Base-by-base conservation (phyloP, 2,329 filamentous ascomycete genomes). In the Paraphoma chrysanthemicola region DNA sequence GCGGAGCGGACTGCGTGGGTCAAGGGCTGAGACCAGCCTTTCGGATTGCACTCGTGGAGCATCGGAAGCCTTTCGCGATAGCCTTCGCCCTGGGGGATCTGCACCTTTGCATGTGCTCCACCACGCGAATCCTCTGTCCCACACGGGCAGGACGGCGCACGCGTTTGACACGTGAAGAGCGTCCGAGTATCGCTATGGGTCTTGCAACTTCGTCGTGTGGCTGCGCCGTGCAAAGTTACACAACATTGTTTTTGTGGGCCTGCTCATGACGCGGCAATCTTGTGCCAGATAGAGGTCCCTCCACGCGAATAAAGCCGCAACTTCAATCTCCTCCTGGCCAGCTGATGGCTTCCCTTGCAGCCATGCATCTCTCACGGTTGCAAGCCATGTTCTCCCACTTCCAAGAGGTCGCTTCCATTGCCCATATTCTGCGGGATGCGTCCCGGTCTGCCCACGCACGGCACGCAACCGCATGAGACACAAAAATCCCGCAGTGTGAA, bases 1-100 rank as follows among this genome's bases (percentile, higher is more conserved):
- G 62, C 54, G 59, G 56, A 61, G 52, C 47, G 53, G 28, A 33
- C 48, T 18, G 53, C 41, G 57, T 59, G 59, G 61, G 56, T 57
- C 61, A 38, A 31, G 29, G 46, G 52, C 39, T 18, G 48, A 50
- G 31, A 30, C 33, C 33, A 36, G 33, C 10, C 33, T 36, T 36
- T 6, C 33, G 33, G 14, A 7, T 10, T 36, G 33, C 33, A 36
- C 14, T 29, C 23, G 39, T 44, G 41, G 23, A 43, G 42, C 39
- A 33, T 54, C 48, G 38, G 41, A 56, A 44, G 45, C 14, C 31
- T 44, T 23, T 31, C 36, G 31, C 46, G n/a, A 23, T 23, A 29
- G 18, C 6, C 12, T 28, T 9, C 17, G 14, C 23, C 23, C 46
- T 51, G 54, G 57, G 57, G 57, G 57, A 60, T 60, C 57, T 51